A percentile compares a stretch with the other conserved stretches of the same genome.
These are phyloP conservation scores for Colletotrichum eremochloae DNA, from an alignment of 2,329 filamentous ascomycete genomes.

Conservation along the genomic window DNA sequence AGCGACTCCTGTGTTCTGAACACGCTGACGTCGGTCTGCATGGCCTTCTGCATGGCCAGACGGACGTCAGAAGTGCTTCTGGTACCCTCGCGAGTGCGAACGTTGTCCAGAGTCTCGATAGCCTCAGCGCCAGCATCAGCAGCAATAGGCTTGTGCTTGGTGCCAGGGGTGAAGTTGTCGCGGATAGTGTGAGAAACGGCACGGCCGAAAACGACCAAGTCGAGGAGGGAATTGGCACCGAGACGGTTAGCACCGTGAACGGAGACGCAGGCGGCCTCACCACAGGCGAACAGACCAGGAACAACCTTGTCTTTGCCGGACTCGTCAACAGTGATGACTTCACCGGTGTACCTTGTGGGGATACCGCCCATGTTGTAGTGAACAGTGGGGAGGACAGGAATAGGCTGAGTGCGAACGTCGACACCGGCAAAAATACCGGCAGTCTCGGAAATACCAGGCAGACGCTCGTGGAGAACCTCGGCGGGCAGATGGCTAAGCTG, in stretches of 20 bases:
- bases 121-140: slow-evolving; percentile 91
- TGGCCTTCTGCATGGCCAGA: slow-evolving; percentile 95
- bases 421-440: slow-evolving; percentile 97
- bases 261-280: slow-evolving; percentile 97
- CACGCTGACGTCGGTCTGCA: slow-evolving; percentile 97
- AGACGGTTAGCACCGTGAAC: slow-evolving; percentile 98
- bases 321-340: slow-evolving; percentile 91
- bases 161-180: slow-evolving; percentile 89
- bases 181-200: slow-evolving; percentile 97
- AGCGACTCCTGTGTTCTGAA: slow-evolving; percentile 96
- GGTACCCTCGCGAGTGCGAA: slow-evolving; percentile 86
- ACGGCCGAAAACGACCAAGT: slow-evolving; percentile 97
- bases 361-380: slow-evolving; percentile 99
- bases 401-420: slow-evolving; percentile 96
- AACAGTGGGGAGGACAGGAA: slow-evolving; percentile 94
- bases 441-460: slow-evolving; percentile 98
- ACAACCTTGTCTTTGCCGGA: slow-evolving; percentile 92
- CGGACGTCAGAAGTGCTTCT: slow-evolving; percentile 92
- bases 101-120: slow-evolving; percentile 86
- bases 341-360: slow-evolving; percentile 95
- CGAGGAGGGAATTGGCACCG: slow-evolving; percentile 97
- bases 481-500: slow-evolving; percentile 95
- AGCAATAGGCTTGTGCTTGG: slow-evolving; percentile 81
- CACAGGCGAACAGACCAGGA: slow-evolving; percentile 93
- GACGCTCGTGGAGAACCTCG: slow-evolving; percentile 93